phyloP scores from a whole-genome alignment of 108 stramenopile species.

The Conticribra guillardii region DNA sequence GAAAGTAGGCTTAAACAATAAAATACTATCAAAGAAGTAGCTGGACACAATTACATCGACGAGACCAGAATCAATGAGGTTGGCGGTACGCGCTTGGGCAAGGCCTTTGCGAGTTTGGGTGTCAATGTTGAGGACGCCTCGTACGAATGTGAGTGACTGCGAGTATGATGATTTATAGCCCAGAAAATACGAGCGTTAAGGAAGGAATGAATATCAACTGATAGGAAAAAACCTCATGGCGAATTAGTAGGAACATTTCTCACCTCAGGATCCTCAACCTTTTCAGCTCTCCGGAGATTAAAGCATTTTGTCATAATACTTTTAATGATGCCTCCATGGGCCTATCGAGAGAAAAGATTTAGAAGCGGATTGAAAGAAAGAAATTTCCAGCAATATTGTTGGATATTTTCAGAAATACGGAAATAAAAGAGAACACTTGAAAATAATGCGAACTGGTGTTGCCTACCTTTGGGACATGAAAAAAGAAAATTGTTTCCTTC shows the following conservation, averaged over 20 bases:
- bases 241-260: no score
- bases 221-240: no score
- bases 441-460: background rate
- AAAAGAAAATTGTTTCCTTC: conserved; percentile 23
- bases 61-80: conserved; percentile 23
- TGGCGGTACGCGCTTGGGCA: conserved; percentile 3
- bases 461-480: conserved; percentile 17
- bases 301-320: conserved; percentile 29
- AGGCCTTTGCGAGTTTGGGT: conserved; percentile 22
- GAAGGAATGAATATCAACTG: no score
- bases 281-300: conserved; percentile 27
- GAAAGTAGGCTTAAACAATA: conserved; percentile 22
- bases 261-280: conserved; percentile 20
- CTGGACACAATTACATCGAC: conserved; percentile 24
- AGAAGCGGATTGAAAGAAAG: no score
- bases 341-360: background rate
- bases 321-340: conserved; percentile 21
- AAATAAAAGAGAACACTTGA: background rate
- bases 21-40: conserved; percentile 26
- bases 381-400: no score
- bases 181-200: no score
- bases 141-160: conserved; percentile 11
- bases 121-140: conserved; percentile 30
- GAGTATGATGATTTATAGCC: background rate
- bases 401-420: no score